A percentile compares a stretch with the other conserved stretches of the same genome.
phyloP scores from a whole-genome alignment of 768 basidiomycete species.

The Mycena galopus region DNA sequence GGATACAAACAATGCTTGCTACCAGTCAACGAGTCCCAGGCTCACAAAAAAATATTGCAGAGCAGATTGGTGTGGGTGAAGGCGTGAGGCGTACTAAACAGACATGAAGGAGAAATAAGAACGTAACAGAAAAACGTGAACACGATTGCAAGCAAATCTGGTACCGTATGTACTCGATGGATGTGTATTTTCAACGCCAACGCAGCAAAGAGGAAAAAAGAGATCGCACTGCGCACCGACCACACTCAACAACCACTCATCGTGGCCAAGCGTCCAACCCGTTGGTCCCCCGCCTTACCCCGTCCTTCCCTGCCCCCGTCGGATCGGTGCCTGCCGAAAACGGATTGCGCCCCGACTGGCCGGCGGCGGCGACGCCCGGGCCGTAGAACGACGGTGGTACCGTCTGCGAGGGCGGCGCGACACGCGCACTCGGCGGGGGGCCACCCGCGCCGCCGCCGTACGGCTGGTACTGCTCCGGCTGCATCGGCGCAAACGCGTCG shows the following conservation, averaged over 20 bases:
- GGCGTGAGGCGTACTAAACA: conserved; percentile 21
- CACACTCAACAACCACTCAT: conserved; percentile 55
- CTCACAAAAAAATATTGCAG: conserved; percentile 32
- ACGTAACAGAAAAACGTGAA: conserved; percentile 2
- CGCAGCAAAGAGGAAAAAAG: conserved; percentile 20
- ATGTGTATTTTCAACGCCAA: conserved; percentile 33
- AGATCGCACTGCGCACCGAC: conserved; percentile 7
- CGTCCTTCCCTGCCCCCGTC: conserved; percentile 58
- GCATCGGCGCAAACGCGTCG: conserved; percentile 83
- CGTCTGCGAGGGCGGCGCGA: conserved; percentile 64
- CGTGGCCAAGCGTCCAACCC: conserved; percentile 84
- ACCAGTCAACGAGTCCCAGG: conserved; percentile 13
- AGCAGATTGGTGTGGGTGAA: conserved; percentile 11
- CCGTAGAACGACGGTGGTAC: conserved; percentile 80
- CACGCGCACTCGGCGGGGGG: conserved; percentile 45
- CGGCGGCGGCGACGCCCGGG: conserved; percentile 66
- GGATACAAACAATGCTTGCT: not conserved
- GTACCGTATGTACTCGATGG: conserved; percentile 29
- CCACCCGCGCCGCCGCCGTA: conserved; percentile 56
- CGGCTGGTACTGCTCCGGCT: conserved; percentile 81
- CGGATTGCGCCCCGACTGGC: conserved; percentile 58
- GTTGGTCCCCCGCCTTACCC: conserved; percentile 62
- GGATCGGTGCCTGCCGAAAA: conserved; percentile 53
- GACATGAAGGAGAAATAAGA: conserved; percentile 21
- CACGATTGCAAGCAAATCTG: conserved; percentile 29